Evolutionary conservation across 75 land plant species (phyloP), one percentile per base, ranked within the genome.

Genomic region (Picea glauca): DNA sequence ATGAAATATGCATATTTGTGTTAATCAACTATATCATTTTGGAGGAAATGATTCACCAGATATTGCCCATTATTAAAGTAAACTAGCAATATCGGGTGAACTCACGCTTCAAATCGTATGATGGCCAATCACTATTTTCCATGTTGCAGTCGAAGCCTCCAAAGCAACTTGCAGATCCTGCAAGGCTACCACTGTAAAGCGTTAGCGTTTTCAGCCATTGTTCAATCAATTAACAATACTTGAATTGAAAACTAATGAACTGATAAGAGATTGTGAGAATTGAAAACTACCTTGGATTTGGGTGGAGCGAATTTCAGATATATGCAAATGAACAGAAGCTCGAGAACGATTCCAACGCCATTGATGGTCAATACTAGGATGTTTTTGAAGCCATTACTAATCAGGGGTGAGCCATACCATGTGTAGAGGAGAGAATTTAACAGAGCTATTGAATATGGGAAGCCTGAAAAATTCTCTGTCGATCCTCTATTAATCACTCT

Each of bases 351-450:
- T 26, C 90, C 90, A 3, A 85, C 26, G 38, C 86, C 94, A 79
- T 92, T 88, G 72, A 90, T 84, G 77, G 88, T 92, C 50, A 88
- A 60, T 26, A 90, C 62, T 18, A 84, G 84, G 58, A 90, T 77
- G 73, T 88, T 87, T 73, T 92, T 83, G 84, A 80, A 86, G 18
- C 68, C 40, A 32, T 13, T 1, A 58, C 87, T 92, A 9, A 92
- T 85, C 2, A 92, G 66, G 11, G 92, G 93, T 75, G 83, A 59
- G 31, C 90, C 91, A 78, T 92, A 92, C 85, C 85, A 88, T 33
- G 89, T 84, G 81, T 89, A 92, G 0, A 92, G 72, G 79, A 92
- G 84, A 77, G 87, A 92, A 66, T 90, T 94, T 60, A 89, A 79
- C 13, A 92, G 86, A 9, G 91, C 85, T 60, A 86, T 21, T 13